Conservation (phyloP, 148 eudicot genomes). For the Simmondsia chinensis region DNA sequence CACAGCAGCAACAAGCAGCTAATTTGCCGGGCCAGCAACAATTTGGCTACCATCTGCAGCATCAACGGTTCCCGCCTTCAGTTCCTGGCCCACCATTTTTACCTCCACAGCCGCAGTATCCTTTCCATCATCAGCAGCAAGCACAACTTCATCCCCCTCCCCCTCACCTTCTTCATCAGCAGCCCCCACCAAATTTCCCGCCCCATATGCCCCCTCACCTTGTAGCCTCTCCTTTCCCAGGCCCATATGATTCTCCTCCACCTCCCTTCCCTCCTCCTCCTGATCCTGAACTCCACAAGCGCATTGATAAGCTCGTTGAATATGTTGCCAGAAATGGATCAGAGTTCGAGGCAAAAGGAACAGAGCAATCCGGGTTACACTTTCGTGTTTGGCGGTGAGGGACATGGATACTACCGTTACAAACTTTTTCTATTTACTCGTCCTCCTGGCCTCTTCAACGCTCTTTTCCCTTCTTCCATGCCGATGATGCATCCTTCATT, state of each 20-base stretch:
- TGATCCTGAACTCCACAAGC: slow-evolving; percentile 84
- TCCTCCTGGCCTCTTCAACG: slow-evolving; percentile 51
- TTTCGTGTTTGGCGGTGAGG: slow-evolving; percentile 91
- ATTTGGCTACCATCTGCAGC: slow-evolving; percentile 78
- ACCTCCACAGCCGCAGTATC: slow-evolving; percentile 75
- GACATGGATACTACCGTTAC: slow-evolving; percentile 84
- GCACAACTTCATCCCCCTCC: slow-evolving; percentile 58
- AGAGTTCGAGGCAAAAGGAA: slow-evolving; percentile 83
- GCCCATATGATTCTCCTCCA: slow-evolving; percentile 68
- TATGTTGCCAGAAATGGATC: slow-evolving; percentile 88
- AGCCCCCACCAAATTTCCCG: slow-evolving; percentile 59
- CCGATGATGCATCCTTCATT: slow-evolving; percentile 60
- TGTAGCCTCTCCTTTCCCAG: slow-evolving; percentile 47
- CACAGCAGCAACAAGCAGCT: slow-evolving; percentile 66
- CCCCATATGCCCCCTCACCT: slow-evolving; percentile 73
- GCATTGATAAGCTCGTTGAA: slow-evolving; percentile 84
- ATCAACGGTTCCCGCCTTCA: slow-evolving; percentile 72
- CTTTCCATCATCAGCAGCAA: slow-evolving; percentile 66
- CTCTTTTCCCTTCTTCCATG: slow-evolving; percentile 58
- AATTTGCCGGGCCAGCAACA: slow-evolving; percentile 75
- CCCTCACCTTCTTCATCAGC: slow-evolving; percentile 63
- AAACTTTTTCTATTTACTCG: slow-evolving; percentile 68
- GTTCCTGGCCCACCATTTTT: slow-evolving; percentile 73
- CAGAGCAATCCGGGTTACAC: slow-evolving; percentile 79
- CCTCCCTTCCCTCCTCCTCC: slow-evolving; percentile 78